phyloP scores from a whole-genome alignment of 345 rosid genomes.

The Brassica cretica region DNA sequence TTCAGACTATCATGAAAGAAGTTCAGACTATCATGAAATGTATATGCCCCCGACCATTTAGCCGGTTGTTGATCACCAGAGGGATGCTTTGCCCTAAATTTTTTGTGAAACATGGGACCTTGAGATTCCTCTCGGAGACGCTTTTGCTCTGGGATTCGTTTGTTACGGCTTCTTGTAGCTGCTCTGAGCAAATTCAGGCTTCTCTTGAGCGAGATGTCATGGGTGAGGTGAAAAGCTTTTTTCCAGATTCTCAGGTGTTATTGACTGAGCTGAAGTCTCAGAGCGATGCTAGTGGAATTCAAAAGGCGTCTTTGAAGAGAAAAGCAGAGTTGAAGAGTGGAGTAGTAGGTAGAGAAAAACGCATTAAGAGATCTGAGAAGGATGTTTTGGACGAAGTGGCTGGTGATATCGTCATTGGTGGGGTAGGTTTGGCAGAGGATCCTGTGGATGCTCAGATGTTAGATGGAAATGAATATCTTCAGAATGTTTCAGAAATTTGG shows the following conservation, averaged over 20 bases:
- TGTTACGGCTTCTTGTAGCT: slow-evolving; percentile 41
- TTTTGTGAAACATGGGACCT: slow-evolving; percentile 80
- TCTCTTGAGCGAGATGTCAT: slow-evolving; percentile 59
- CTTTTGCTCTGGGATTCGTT: slow-evolving; percentile 70
- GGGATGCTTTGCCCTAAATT: slow-evolving; percentile 84
- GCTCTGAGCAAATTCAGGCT: slow-evolving; percentile 44
- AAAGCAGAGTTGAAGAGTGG: slow-evolving; percentile 41
- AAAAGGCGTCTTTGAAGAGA: slow-evolving; percentile 50
- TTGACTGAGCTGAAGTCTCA: slow-evolving; percentile 60
- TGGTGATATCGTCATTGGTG: slow-evolving; percentile 62
- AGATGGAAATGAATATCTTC: slow-evolving; percentile 51
- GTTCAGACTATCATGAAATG: slow-evolving; percentile 66
- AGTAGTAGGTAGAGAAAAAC: slow-evolving; percentile 27
- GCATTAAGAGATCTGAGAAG: slow-evolving; percentile 51
- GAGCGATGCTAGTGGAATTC: slow-evolving; percentile 38
- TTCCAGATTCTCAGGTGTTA: slow-evolving; percentile 85
- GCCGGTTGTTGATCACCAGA: slow-evolving; percentile 71
- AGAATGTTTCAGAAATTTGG: slow-evolving; percentile 68
- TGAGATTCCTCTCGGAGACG: slow-evolving; percentile 79
- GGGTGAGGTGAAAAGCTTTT: slow-evolving; percentile 64
- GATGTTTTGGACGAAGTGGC: slow-evolving; percentile 43
- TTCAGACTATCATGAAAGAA: slow-evolving; percentile 64
- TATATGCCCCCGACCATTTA: slow-evolving; percentile 70
- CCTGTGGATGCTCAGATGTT: slow-evolving; percentile 37
- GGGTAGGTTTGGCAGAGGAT: slow-evolving; percentile 47